Evolutionary conservation across 495 filamentous ascomycete genomes (phyloP).

Genomic region (Tuber melanosporum): DNA sequence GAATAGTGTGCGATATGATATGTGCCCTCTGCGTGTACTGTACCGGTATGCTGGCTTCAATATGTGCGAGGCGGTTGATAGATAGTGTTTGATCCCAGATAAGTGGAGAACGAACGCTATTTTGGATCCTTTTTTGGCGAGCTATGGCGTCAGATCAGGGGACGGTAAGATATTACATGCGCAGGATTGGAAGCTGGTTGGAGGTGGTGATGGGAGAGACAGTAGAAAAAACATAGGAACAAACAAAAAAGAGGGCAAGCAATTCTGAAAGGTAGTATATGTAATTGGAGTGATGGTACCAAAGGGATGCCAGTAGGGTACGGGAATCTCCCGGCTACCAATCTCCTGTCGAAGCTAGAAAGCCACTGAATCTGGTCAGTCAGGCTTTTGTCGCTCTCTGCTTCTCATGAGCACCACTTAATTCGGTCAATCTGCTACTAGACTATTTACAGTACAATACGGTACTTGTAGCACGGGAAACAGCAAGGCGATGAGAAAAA

Average conservation of each 20-base stretch:
- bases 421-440: slow-evolving; percentile 13
- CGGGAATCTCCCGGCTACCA: background rate
- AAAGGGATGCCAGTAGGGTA: background rate
- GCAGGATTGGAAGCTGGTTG: background rate
- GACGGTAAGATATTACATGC: background rate
- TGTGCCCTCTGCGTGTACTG: background rate
- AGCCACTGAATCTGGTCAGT: background rate
- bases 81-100: background rate
- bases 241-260: background rate
- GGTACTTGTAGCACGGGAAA: slow-evolving; percentile 23
- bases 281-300: background rate
- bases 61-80: background rate
- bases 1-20: background rate
- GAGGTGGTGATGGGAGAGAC: background rate
- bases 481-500: slow-evolving; percentile 17
- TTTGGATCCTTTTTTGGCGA: background rate
- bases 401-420: slow-evolving; percentile 12
- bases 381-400: background rate
- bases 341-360: background rate
- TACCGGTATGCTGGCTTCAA: background rate
- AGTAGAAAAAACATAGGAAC: background rate
- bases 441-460: slow-evolving; percentile 4
- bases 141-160: background rate
- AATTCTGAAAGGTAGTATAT: background rate
- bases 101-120: background rate